phyloP scores from a whole-genome alignment of 352 stramenopile species.

The Thraustochytrium striatum region DNA sequence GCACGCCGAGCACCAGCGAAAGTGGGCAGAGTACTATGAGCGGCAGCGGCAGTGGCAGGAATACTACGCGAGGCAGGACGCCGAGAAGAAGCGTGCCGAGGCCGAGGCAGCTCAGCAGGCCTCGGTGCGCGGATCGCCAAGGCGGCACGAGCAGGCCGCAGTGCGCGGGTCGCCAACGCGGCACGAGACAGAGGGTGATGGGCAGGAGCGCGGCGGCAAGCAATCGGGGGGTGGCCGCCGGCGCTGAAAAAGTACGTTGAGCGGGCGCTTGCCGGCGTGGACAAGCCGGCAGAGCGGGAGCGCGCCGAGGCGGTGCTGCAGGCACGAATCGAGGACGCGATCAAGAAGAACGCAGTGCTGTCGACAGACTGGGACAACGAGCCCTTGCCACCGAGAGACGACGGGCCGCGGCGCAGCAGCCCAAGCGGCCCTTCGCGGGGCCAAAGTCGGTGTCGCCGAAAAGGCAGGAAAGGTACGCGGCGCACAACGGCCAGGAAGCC shows the following conservation, averaged over 20 bases:
- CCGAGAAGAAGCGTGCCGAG: no score
- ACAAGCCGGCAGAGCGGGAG: not conserved
- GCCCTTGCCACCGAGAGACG: not conserved
- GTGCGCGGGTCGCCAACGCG: no score
- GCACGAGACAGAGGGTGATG: no score
- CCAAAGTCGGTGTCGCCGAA: not conserved
- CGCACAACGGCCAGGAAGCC: no score
- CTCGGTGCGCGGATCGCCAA: no score
- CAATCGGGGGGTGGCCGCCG: not conserved
- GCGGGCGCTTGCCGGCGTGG: not conserved
- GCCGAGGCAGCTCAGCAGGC: no score
- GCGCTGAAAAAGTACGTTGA: constrained; percentile 12
- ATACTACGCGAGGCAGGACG: no score
- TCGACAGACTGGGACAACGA: constrained; percentile 3
- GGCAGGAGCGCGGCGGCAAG: no score
- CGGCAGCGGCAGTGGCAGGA: no score
- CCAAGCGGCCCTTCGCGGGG: not conserved
- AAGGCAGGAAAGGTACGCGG: not conserved
- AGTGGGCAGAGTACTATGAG: no score
- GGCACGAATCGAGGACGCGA: not conserved
- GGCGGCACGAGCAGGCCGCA: no score
- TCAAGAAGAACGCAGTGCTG: not conserved
- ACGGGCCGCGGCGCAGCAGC: not conserved
- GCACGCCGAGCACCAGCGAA: no score
- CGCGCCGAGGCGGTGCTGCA: not conserved